Evolutionary conservation across 306 rosid genomes (phyloP).

Genomic region (Quercus glauca): DNA sequence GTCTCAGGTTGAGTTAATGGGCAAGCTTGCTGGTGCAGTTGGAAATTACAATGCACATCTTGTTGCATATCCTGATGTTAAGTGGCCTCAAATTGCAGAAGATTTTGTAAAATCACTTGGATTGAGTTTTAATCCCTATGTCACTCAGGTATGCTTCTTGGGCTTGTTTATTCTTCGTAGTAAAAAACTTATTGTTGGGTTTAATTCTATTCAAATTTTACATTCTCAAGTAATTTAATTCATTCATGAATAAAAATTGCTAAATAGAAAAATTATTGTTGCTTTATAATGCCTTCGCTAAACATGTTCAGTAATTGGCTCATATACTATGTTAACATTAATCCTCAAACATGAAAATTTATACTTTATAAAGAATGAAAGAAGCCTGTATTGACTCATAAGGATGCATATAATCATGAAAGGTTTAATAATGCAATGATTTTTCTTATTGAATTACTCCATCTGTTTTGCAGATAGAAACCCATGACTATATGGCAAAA

Average conservation of each 20-base stretch:
- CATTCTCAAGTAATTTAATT: background rate
- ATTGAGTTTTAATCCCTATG: conserved; percentile 74
- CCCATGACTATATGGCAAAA: conserved; percentile 89
- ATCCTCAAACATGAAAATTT: background rate
- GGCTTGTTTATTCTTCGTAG: conserved; percentile 11
- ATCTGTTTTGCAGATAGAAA: conserved; percentile 68
- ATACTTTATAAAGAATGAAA: background rate
- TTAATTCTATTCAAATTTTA: background rate
- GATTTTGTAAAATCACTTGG: conserved; percentile 76
- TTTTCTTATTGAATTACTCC: conserved; percentile 24
- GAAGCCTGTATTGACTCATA: background rate
- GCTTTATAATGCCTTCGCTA: background rate
- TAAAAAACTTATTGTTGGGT: background rate
- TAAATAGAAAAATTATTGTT: background rate
- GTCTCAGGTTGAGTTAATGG: conserved; percentile 66
- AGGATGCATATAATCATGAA: background rate
- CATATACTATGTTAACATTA: background rate
- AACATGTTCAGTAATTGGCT: background rate
- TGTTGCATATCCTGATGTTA: conserved; percentile 71
- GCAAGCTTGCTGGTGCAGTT: conserved; percentile 97
- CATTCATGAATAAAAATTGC: background rate
- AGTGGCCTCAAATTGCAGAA: conserved; percentile 69
- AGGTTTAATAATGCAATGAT: background rate
- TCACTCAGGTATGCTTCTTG: conserved; percentile 58
- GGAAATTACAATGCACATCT: conserved; percentile 94